Base-by-base conservation (phyloP, 768 basidiomycete species). In the Lentinula boryana region DNA sequence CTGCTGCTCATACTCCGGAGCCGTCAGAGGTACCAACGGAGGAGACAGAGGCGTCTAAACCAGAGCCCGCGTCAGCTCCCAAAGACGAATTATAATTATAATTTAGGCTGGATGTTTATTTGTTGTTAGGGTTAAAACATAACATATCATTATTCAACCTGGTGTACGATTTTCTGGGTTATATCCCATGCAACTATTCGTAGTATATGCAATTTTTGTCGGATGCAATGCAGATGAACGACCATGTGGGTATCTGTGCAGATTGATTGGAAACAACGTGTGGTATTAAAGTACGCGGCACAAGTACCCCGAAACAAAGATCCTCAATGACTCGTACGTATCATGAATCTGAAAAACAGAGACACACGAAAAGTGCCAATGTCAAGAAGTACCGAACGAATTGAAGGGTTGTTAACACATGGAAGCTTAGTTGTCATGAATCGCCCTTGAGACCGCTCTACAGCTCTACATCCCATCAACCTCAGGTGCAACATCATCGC, bases 61-160 rank as follows among this genome's bases (percentile, higher is more conserved):
- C 60, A 23, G 38, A 53, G 27, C 21, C 56, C 5, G 35, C 32
- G 1, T 31, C 44, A 10, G 43, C 44, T 33, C 55, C 60, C 43
- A 57, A 44, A 35, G 55, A 54, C 32, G 60, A 61, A 33, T 32
- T 55, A 46, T 61, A 61, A 33, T 32, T 55, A 46, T 61, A 32
- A 43, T 5, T 5, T 6, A 18, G 23, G 2, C 12, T 1, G 27
- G 49, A 27, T 3, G n/a, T 44, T n/a, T 12, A 18, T 1, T 21
- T n/a, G 21, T 8, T 48, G 46, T 21, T 23, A 10, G 46, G 21
- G 18, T 4, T 18, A 18, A 48, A 4, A n/a, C 21, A 40, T 43
- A 43, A 43, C 41, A 43, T 48, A 48, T 48, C 46, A 48, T 48
- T 48, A 48, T 48, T 48, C 46, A 48, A 48, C 21, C 46, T 48